Conservation (phyloP, 768 basidiomycete species). For the Pisolithus marmoratus region DNA sequence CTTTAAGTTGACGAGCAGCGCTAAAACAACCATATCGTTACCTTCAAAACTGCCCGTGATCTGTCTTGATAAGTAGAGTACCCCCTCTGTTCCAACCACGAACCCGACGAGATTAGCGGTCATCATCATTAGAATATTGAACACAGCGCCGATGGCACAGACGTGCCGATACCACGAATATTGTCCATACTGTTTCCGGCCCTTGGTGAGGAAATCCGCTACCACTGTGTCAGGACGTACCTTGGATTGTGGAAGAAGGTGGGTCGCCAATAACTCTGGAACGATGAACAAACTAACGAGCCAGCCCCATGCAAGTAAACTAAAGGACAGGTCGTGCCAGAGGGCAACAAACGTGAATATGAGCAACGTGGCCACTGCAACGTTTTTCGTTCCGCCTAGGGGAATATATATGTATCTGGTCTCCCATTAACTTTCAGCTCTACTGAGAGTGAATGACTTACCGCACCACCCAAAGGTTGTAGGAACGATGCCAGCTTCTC, state of each 20-base stretch:
- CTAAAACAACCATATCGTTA: constrained; percentile 19
- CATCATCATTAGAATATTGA: constrained; percentile 88
- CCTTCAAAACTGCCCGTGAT: constrained; percentile 66
- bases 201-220: neutral
- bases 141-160: constrained; percentile 74
- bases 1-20: neutral
- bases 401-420: constrained; percentile 91
- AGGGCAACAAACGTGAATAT: constrained; percentile 96
- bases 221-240: constrained; percentile 32
- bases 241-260: constrained; percentile 55
- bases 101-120: constrained; percentile 92
- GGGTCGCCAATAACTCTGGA: constrained; percentile 69
- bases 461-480: constrained; percentile 94
- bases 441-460: constrained; percentile 26
- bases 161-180: constrained; percentile 80
- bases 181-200: constrained; percentile 52
- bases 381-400: constrained; percentile 64
- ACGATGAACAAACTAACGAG: constrained; percentile 85
- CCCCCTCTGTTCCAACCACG: constrained; percentile 82
- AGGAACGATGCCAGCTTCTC: constrained; percentile 94
- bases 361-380: constrained; percentile 59
- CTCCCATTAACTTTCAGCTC: neutral
- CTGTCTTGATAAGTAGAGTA: constrained; percentile 55
- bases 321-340: constrained; percentile 93
- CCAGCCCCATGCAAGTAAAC: constrained; percentile 95